Base-by-base conservation (phyloP, 345 rosid species). In the Hibiscus tridactylites region DNA sequence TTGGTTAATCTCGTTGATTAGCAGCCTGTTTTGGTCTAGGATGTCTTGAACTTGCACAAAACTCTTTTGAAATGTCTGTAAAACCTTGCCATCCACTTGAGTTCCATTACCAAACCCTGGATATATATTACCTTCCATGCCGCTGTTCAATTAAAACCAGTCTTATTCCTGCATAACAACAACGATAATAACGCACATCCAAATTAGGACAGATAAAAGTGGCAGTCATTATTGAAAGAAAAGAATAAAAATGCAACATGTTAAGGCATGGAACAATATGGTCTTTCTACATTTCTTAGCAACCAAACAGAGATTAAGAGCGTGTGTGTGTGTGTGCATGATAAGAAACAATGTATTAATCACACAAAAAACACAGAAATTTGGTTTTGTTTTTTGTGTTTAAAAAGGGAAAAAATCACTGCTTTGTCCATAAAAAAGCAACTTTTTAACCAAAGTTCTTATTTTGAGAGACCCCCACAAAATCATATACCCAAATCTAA, bases 1-100 rank as follows among this genome's bases (percentile, higher is more conserved):
- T 73, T 85, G 90, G 77, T 91, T 93, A 70, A 93, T 93, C 86
- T 89, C 87, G 64, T 88, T 89, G 78, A 93, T 93, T 61, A 93
- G 82, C 76, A 89, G 31, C 86, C 92, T 82, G 75, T 93, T 93
- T 65, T 89, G 94, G 79, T 93, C 97, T 66, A 91, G 74, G 72
- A 93, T 88, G 78, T 86, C 80, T 72, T 91, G 92, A 57, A 93
- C 97, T 75, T 91, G 91, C 70, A 81, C 87, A 79, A 93, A 89
- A 69, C 88, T 91, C 83, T 86, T 88, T 71, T 89, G 92, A 68
- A 89, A 91, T 74, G 84, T 85, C 81, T 89, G 96, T 70, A 89
- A 50, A 17, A 86, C 42, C 84, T 85, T 89, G 69, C 85, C 79
- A 71, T 93, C 92, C 72, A 87, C 80, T 46, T 81, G 87, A 26